Evolutionary conservation across 2,329 filamentous ascomycete species (phyloP).

Genomic region (Aspergillus fructus): DNA sequence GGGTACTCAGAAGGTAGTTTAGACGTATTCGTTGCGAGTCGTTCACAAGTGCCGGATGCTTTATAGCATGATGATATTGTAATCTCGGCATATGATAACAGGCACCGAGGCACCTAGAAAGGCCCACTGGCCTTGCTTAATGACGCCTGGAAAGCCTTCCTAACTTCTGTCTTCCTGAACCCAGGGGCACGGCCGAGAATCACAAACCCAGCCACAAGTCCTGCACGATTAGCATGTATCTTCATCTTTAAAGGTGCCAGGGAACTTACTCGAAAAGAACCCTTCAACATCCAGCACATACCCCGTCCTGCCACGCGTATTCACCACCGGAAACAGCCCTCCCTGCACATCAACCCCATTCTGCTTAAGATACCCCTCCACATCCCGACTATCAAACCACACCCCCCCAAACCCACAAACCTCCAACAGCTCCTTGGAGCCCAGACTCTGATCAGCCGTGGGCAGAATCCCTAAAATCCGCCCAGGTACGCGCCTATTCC

Average conservation of each 20-base stretch:
- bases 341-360: slow-evolving; percentile 3
- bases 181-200: slow-evolving; percentile 2
- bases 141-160: not conserved
- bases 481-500: slow-evolving; percentile 22
- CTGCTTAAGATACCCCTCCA: slow-evolving; percentile 20
- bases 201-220: slow-evolving; percentile 53
- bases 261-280: not conserved
- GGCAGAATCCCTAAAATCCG: slow-evolving; percentile 17
- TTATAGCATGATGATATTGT: not conserved
- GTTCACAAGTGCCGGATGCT: not conserved
- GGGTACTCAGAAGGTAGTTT: too few species aligned
- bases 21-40: too few species aligned
- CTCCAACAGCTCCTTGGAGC: slow-evolving; percentile 2
- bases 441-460: not conserved
- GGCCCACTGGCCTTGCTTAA: not conserved
- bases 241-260: too few species aligned
- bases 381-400: slow-evolving; percentile 24
- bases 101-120: not conserved
- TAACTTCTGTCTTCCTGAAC: not conserved
- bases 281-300: not conserved
- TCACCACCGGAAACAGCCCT: not conserved
- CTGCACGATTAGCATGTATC: slow-evolving; percentile 14
- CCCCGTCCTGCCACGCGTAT: not conserved
- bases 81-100: not conserved
- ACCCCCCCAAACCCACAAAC: slow-evolving; percentile 17